These are phyloP conservation scores for Pluteus cervinus DNA, from an alignment of 768 basidiomycete species.

Conservation along the genomic window DNA sequence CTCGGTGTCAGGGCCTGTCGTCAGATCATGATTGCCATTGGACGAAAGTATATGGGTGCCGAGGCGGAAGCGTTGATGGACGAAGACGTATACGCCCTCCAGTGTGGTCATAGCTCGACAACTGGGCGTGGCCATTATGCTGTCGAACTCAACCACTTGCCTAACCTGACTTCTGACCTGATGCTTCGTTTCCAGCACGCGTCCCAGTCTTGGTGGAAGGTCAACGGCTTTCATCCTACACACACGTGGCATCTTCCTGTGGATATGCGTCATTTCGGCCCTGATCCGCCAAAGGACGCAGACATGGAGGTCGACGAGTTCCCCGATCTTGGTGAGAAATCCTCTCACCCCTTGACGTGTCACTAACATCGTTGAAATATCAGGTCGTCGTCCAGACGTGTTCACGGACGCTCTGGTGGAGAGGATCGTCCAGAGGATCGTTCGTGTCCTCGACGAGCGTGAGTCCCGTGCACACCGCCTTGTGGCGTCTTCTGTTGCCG, in stretches of 20 bases:
- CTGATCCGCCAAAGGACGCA: too few species aligned
- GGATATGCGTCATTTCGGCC: too few species aligned
- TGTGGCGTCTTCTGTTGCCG: too few species aligned
- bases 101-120: slow-evolving; percentile 9
- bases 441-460: too few species aligned
- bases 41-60: slow-evolving; percentile 12
- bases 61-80: slow-evolving; percentile 11
- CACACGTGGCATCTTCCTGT: slow-evolving; percentile 11
- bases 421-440: too few species aligned
- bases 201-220: slow-evolving; percentile 15
- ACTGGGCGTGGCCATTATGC: slow-evolving; percentile 11
- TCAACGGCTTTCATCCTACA: slow-evolving; percentile 9
- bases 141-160: slow-evolving; percentile 9
- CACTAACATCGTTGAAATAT: too few species aligned
- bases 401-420: too few species aligned
- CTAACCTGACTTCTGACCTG: slow-evolving; percentile 11
- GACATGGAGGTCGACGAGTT: too few species aligned
- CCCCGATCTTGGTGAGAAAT: too few species aligned
- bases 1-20: slow-evolving; percentile 10
- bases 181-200: slow-evolving; percentile 10
- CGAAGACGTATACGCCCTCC: slow-evolving; percentile 11
- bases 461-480: too few species aligned
- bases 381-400: too few species aligned
- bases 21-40: slow-evolving; percentile 13
- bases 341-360: too few species aligned